Conservation (phyloP, 1,284 basidiomycete species). For the Trichosporon coremiiforme region DNA sequence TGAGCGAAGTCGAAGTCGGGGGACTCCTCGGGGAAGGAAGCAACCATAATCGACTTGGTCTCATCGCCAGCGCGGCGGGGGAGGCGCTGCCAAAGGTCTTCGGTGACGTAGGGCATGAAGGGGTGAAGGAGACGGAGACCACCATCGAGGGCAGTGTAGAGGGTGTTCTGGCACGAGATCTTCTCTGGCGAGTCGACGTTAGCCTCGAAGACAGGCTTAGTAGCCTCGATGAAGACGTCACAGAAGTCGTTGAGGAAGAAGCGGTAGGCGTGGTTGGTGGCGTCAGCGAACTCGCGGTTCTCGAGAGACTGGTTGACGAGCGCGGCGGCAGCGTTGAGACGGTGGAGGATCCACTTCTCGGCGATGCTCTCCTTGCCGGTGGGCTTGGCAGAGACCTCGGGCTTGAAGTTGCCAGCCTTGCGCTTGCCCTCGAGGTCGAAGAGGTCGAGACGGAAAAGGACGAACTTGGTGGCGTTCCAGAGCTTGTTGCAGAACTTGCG, state of each 20-base stretch:
- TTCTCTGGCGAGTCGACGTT: conserved; percentile 66
- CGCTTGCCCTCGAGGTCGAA: conserved; percentile 54
- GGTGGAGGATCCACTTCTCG: conserved; percentile 95
- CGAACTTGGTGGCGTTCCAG: conserved; percentile 99
- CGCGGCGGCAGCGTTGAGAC: conserved; percentile 77
- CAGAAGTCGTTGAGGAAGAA: conserved; percentile 99
- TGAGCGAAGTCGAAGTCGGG: conserved; percentile 67
- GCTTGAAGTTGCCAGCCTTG: conserved; percentile 67
- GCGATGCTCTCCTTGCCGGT: conserved; percentile 88
- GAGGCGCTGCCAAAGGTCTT: conserved; percentile 97
- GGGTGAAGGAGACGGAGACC: conserved; percentile 91
- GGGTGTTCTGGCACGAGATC: conserved; percentile 87
- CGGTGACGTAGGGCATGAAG: conserved; percentile 99
- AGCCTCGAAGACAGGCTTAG: conserved; percentile 93
- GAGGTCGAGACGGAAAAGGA: conserved; percentile 85
- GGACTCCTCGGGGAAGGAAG: conserved; percentile 71
- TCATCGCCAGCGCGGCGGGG: conserved; percentile 79
- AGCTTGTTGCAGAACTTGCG: conserved; percentile 99
- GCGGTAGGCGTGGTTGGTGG: conserved; percentile 81
- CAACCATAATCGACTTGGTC: conserved; percentile 85
- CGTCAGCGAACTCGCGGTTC: conserved; percentile 88
- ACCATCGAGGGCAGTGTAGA: conserved; percentile 91
- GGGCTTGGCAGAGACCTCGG: conserved; percentile 70
- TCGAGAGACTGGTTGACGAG: conserved; percentile 76
- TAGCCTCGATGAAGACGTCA: conserved; percentile 98